phyloP scores from a whole-genome alignment of 768 basidiomycete species.

The Boletus insuetus region DNA sequence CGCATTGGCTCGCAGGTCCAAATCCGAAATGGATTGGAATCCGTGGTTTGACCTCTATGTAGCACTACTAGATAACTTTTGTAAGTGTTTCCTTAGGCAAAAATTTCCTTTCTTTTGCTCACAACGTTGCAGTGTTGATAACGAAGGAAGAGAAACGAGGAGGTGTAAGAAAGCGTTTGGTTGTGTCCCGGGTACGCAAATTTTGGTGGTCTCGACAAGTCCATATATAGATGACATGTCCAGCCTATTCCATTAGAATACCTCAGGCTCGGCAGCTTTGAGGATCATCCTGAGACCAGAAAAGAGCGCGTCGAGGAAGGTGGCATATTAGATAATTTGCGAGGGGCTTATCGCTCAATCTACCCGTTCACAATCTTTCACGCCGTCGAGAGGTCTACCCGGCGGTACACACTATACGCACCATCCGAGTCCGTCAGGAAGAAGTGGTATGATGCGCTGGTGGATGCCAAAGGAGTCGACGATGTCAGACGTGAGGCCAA shows the following conservation, averaged over 20 bases:
- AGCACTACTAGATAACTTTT: conserved; percentile 72
- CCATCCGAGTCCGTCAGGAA: conserved; percentile 52
- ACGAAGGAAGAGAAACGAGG: conserved; percentile 59
- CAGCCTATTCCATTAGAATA: conserved; percentile 82
- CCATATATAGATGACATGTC: conserved; percentile 7
- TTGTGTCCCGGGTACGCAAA: conserved; percentile 63
- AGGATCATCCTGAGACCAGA: conserved; percentile 55
- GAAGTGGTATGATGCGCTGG: conserved; percentile 61
- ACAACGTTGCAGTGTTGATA: conserved; percentile 51
- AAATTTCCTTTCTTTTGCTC: background rate
- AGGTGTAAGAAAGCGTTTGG: conserved; percentile 45
- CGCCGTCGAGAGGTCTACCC: conserved; percentile 48
- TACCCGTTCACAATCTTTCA: conserved; percentile 82
- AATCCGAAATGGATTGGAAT: conserved; percentile 63
- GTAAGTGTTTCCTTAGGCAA: conserved; percentile 40
- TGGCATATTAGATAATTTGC: conserved; percentile 52
- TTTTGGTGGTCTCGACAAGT: background rate
- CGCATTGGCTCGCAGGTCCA: conserved; percentile 55
- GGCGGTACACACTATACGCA: conserved; percentile 75
- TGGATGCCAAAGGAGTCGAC: conserved; percentile 62
- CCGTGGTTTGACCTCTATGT: conserved; percentile 70
- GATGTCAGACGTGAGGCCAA: conserved; percentile 67
- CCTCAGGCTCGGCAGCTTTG: conserved; percentile 69
- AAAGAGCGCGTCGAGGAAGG: conserved; percentile 62
- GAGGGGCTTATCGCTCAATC: conserved; percentile 50